Conservation (phyloP, 352 stramenopile genomes). For the Phytophthora megakarya region DNA sequence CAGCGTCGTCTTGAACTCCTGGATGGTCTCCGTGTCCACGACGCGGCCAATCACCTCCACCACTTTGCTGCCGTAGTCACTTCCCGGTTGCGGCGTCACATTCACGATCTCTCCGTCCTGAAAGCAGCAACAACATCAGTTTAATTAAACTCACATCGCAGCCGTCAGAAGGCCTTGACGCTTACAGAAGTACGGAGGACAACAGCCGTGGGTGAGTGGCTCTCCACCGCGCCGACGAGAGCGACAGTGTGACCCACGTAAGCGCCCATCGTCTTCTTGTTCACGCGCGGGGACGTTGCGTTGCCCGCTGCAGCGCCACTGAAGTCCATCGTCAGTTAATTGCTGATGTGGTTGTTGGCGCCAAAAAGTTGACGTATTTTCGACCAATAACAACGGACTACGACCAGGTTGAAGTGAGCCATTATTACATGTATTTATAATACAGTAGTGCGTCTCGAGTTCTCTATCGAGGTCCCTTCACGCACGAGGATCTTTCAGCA, state of each 20-base stretch:
- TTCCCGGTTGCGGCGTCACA: conserved; percentile 70
- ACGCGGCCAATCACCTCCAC: conserved; percentile 87
- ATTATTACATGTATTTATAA: too few relatives aligned
- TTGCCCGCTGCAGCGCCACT: conserved; percentile 38
- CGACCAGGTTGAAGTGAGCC: background rate
- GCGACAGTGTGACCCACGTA: conserved; percentile 76
- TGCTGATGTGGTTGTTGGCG: conserved; percentile 14
- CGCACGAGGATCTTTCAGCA: too few relatives aligned
- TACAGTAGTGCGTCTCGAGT: too few relatives aligned
- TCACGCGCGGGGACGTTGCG: conserved; percentile 80
- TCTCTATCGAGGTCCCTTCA: too few relatives aligned
- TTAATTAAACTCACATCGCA: background rate
- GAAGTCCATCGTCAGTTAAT: conserved; percentile 54
- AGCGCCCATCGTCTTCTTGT: conserved; percentile 71
- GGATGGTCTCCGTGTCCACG: conserved; percentile 65
- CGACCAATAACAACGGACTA: conserved; percentile 17
- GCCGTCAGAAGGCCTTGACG: background rate
- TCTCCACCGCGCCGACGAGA: conserved; percentile 78
- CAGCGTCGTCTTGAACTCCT: conserved; percentile 88
- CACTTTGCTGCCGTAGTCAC: conserved; percentile 83
- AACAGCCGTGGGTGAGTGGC: conserved; percentile 70
- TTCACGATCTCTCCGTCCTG: conserved; percentile 84
- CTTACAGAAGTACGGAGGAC: conserved; percentile 76
- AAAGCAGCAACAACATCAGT: conserved; percentile 6
- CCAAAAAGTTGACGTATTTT: conserved; percentile 26